Base-by-base conservation (phyloP, 352 stramenopile species). In the Poterioochromonas sp. region DNA sequence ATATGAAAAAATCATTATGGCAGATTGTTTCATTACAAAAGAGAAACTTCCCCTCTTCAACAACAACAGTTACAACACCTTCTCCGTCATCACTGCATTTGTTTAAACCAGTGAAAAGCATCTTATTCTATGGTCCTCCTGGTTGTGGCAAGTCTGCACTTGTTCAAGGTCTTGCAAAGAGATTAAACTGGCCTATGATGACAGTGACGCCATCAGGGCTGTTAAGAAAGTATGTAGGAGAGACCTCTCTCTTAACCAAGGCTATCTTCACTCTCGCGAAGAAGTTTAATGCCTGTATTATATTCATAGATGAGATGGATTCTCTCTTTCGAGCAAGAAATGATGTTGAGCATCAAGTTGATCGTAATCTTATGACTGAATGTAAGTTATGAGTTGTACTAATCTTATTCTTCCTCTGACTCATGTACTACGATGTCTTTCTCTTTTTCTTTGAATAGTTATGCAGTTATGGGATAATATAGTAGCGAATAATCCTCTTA, bases 221-320 rank as follows among this genome's bases (percentile, higher is more conserved):
- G 62, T 88, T 93, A 80, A 93, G 93, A 83, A 94, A 95, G 44
- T 87, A 83, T 79, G 69, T 87, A 15, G 96, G 96, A 18, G 95
- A 99, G 86, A 94, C 94, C 69, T 94, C 99, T 84, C 98, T 98
- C 78, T 85, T 98, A 0, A 94, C 99, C 47, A 87, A 93, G 47
- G 97, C 94, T 35, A 82, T 99, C 0, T 99, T 99, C 84, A 93
- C 91, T 39, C 91, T 98, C 15, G 95, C 96, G 34, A 88, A 87
- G 1, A 94, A 96, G 89, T 58, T 79, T 29, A 76, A 97, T 87
- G 95, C 95, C 11, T 92, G 92, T 0, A 93, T 99, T 0, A 95
- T 99, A 63, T 99, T 99, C 81, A 98, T 99, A 65, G 95, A 99
- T 83, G 95, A 99, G 85, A 97, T 99, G 79, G 96, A 99, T 85